Conservation (phyloP, 257 asterid genomes). For the Nicotiana tomentosiformis region DNA sequence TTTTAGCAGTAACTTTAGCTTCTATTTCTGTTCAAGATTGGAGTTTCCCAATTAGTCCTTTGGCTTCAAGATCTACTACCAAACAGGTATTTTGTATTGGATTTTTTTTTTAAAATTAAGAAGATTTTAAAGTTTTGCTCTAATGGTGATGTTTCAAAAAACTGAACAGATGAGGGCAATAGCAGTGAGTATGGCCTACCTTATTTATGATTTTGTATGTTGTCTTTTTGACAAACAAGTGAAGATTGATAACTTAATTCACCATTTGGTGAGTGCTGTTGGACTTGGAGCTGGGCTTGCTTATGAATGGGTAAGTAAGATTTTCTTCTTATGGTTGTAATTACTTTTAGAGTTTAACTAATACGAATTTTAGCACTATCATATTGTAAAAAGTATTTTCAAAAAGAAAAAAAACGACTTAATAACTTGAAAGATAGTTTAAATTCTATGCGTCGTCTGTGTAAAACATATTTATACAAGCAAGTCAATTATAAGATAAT, state of each 20-base stretch:
- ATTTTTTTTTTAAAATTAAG: not conserved
- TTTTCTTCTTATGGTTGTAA: too few species aligned
- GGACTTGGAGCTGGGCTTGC: slow-evolving; percentile 70
- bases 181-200: slow-evolving; percentile 44
- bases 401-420: too few species aligned
- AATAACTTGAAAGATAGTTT: too few species aligned
- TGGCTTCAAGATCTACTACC: slow-evolving; percentile 59
- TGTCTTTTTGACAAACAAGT: slow-evolving; percentile 44
- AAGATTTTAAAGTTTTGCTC: not conserved
- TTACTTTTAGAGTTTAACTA: too few species aligned
- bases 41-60: slow-evolving; percentile 74
- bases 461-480: too few species aligned
- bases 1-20: slow-evolving; percentile 49
- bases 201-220: slow-evolving; percentile 67
- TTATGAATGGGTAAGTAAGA: slow-evolving; percentile 48
- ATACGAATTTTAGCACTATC: too few species aligned
- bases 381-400: too few species aligned
- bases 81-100: slow-evolving; percentile 38
- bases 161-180: slow-evolving; percentile 56
- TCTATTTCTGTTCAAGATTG: slow-evolving; percentile 61
- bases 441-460: too few species aligned
- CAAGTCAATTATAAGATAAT: too few species aligned
- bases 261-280: slow-evolving; percentile 69
- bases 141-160: not conserved
- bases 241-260: slow-evolving; percentile 63